Base-by-base conservation (phyloP, 2,329 filamentous ascomycete genomes). In the Dactylella cylindrospora region DNA sequence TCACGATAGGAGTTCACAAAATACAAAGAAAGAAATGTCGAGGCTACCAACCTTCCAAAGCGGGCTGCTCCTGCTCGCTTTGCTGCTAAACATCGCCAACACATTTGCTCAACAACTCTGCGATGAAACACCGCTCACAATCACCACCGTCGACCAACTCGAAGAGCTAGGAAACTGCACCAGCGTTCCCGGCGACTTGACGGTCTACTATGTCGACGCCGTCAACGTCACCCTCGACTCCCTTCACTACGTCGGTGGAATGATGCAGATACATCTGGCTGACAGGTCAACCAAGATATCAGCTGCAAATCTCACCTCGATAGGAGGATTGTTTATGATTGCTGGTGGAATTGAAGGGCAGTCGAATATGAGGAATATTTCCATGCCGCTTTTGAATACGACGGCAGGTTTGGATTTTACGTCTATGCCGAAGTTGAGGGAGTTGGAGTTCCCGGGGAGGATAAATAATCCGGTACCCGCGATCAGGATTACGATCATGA, bases 291-390 rank as follows among this genome's bases (percentile, higher is more conserved):
- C 44, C 20, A 54, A 32, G 13, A 54, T 62, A 19, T 62, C 57
- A 2, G 57, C 57, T 2, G 5, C 38, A 19, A 62, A 62, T 33
- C 57, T 62, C 17, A 54, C 57, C 13, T 39, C 22, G 9, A 36
- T 62, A n/a, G 57, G 57, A 13, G 51, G 51, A n/a, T 31, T 62
- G 8, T 62, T 62, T 28, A 62, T 62, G 57, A 51, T 62, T 12
- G 31, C 49, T 6, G 57, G 57, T 38, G 25, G 32, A 15, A n/a
- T 28, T 8, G 36, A 50, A 25, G 49, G 44, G 13, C 17, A 38
- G 1, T 62, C 57, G 6, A 53, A 50, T 26, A 43, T 62, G 43
- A 22, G 28, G 13, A 38, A 54, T 7, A 38, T 62, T 19, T 40
- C 36, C 3, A 54, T 62, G 38, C 57, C 57, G 19, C 49, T 49